Percentiles rank a stretch among this genome's conserved stretches.
phyloP scores from a whole-genome alignment of 768 basidiomycete species.

The Russula olivacea region DNA sequence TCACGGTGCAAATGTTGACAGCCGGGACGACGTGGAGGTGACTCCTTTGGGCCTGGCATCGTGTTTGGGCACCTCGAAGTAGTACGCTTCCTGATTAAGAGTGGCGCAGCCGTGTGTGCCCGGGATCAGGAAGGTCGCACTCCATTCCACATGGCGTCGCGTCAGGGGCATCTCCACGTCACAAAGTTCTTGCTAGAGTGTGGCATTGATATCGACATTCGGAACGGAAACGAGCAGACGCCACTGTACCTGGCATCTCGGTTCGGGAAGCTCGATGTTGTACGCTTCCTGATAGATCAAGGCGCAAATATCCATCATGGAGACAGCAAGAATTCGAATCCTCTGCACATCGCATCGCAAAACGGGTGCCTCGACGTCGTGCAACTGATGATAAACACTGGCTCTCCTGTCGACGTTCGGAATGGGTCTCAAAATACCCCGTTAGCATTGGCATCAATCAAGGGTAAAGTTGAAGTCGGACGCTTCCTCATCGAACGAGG shows the following conservation, averaged over 20 bases:
- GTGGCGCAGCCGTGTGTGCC: background rate
- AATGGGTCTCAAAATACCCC: background rate
- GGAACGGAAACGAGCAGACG: background rate
- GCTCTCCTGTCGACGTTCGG: background rate
- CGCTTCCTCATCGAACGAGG: too few species aligned
- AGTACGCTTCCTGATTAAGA: background rate
- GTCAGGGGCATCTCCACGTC: background rate
- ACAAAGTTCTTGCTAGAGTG: background rate
- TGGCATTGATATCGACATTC: background rate
- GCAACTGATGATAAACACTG: background rate
- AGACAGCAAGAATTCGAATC: background rate
- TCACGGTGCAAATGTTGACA: background rate
- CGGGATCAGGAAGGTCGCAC: background rate
- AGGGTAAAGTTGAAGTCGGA: too few species aligned
- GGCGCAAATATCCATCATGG: background rate
- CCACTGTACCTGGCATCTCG: background rate
- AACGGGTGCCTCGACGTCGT: background rate
- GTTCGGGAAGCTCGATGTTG: too few species aligned
- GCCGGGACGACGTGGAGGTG: background rate
- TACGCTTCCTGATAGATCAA: background rate
- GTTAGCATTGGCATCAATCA: background rate
- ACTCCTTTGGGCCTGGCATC: background rate
- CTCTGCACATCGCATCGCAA: background rate
- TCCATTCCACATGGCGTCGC: background rate
- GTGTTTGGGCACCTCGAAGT: background rate